A percentile compares a stretch with the other conserved stretches of the same genome.
phyloP scores from a whole-genome alignment of 306 rosid genomes.

The Prosopis cineraria region DNA sequence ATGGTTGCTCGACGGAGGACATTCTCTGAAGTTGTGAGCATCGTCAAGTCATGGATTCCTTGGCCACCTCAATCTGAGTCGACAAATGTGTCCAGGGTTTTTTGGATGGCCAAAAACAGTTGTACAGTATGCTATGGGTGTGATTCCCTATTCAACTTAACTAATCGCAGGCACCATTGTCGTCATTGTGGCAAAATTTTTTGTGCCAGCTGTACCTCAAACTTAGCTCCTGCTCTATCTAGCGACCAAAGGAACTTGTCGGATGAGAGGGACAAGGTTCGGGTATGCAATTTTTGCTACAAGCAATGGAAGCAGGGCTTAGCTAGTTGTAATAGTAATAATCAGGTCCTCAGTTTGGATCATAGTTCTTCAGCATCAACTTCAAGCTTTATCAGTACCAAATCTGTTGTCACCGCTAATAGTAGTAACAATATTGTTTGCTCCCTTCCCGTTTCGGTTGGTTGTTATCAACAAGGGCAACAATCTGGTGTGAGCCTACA shows the following conservation, averaged over 20 bases:
- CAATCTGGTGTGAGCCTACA: neutral
- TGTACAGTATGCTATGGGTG: neutral
- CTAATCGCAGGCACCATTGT: constrained; percentile 71
- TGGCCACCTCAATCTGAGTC: constrained; percentile 40
- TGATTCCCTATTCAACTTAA: constrained; percentile 33
- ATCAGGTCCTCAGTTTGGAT: neutral
- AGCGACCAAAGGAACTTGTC: neutral
- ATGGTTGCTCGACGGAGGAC: constrained; percentile 7
- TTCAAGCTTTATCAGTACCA: neutral
- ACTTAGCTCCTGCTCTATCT: constrained; percentile 8
- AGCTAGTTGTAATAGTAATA: neutral
- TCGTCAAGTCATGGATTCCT: constrained; percentile 9
- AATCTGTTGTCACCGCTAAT: neutral
- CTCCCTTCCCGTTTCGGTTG: neutral
- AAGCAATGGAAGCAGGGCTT: constrained; percentile 2
- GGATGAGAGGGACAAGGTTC: neutral
- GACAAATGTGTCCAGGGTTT: constrained; percentile 53
- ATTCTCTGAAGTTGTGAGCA: constrained; percentile 10
- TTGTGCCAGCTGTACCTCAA: neutral
- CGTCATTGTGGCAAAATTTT: constrained; percentile 27
- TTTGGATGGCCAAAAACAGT: constrained; percentile 68
- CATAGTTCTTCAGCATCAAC: neutral
- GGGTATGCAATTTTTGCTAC: neutral
- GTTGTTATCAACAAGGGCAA: neutral
- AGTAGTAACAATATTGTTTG: neutral